Evolutionary conservation across 768 basidiomycete species (phyloP), one percentile per base, ranked within the genome.

Genomic region (Leccinum pellstonianum): DNA sequence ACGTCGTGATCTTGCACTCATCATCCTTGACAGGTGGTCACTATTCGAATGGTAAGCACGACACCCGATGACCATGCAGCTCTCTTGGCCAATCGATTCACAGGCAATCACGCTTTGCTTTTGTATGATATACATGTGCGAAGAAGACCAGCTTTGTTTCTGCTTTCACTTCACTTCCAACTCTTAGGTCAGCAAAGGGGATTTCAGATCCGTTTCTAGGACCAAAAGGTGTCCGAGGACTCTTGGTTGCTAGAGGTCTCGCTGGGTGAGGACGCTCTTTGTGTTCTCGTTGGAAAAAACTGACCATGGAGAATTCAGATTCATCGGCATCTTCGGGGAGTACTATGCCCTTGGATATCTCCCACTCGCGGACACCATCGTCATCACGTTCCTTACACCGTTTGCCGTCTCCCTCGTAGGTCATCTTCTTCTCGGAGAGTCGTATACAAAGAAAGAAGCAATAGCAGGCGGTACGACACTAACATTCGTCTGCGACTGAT

Each of bases 341-440:
- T 90, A 88, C 69, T 88, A 83, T 66, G 84, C 89, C 1, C 75
- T 93, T 11, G 80, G 85, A 70, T 90, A 87, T 71, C 80, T 94
- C 4, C 88, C 89, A 0, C 77, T 95, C 0, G 87, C 88, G 1
- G 93, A 95, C 69, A 84, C 90, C 0, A 87, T 85, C 0, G 88
- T 90, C 5, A 75, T 96, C 51, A 85, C 86, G 0, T 95, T 93
- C 75, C 76, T 95, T 4, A 71, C 81, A 1, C 93, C 93, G 0
- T 80, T 87, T 55, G 78, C 79, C 43, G 88, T 86, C 0, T 85
- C 83, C 0, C 68, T 90, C 8, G 75, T 84, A 6, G 91, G 85
- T 4, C 81, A 82, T 14, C 63, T 89, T 2, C 77, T 90, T 17
- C 71, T 90, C 15, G 80, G 82, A 25, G 93, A 94, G 65, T 70